A percentile compares a stretch with the other conserved stretches of the same genome.
phyloP scores from a whole-genome alignment of 2,329 filamentous ascomycete genomes.

The Plenodomus tracheiphilus region DNA sequence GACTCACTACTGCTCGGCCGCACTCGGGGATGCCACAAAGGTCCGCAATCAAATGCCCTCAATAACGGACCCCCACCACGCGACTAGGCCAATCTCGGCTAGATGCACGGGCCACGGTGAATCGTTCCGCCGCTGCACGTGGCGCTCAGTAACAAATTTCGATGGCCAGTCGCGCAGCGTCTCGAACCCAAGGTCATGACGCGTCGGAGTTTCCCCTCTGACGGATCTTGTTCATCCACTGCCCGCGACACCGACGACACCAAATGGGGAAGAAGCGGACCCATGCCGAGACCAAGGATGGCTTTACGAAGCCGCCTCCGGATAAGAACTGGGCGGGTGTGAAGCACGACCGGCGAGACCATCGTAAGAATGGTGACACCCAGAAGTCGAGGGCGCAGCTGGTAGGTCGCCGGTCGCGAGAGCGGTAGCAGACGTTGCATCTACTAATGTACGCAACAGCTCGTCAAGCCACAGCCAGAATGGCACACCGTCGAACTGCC shows the following conservation, averaged over 20 bases:
- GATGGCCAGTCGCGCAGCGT: slow-evolving; percentile 12
- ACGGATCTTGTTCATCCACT: slow-evolving; percentile 39
- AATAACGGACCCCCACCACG: slow-evolving; percentile 8
- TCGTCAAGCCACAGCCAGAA: slow-evolving; percentile 65
- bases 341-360: slow-evolving; percentile 31
- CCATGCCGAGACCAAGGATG: slow-evolving; percentile 47
- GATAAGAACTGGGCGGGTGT: slow-evolving; percentile 35
- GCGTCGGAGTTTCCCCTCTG: slow-evolving; percentile 44
- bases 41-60: slow-evolving; percentile 15
- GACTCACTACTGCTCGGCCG: background rate
- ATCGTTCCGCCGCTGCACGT: slow-evolving; percentile 4
- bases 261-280: slow-evolving; percentile 49
- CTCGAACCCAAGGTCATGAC: slow-evolving; percentile 37
- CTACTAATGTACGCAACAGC: slow-evolving; percentile 45
- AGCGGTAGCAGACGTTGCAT: background rate
- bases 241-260: slow-evolving; percentile 29
- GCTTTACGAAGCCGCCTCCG: slow-evolving; percentile 43
- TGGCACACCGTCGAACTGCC: slow-evolving; percentile 67
- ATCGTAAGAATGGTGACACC: slow-evolving; percentile 39
- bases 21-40: slow-evolving; percentile 11
- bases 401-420: slow-evolving; percentile 25
- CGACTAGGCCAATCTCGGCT: slow-evolving; percentile 21
- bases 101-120: slow-evolving; percentile 18
- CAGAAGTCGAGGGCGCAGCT: slow-evolving; percentile 32
- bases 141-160: slow-evolving; percentile 26